Percentiles rank a stretch among this genome's conserved stretches.
phyloP scores from a whole-genome alignment of 148 eudicot genomes.

The Hydrangea macrophylla region DNA sequence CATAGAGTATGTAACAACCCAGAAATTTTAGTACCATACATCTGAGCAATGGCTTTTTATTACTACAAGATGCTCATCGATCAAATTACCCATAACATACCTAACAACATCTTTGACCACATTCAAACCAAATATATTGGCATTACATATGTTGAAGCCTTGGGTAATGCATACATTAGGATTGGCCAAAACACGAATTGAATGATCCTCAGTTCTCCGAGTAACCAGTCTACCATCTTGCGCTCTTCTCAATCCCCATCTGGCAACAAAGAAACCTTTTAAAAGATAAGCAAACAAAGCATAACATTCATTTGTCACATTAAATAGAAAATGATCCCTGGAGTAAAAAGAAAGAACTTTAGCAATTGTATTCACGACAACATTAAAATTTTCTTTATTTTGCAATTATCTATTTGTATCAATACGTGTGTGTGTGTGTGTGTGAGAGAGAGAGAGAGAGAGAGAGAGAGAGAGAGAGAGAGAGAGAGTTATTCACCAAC shows the following conservation, averaged over 20 bases:
- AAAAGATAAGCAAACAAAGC: background rate
- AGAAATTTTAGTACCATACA: background rate
- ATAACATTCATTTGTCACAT: no score
- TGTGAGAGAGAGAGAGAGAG: no score
- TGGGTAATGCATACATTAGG: constrained; percentile 52
- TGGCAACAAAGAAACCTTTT: constrained; percentile 12
- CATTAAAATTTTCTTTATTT: no score
- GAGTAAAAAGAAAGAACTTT: no score
- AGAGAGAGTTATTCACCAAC: no score
- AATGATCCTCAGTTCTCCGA: constrained; percentile 32
- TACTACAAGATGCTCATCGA: background rate
- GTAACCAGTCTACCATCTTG: constrained; percentile 21
- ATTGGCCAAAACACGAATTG: constrained; percentile 46
- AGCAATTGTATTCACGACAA: no score
- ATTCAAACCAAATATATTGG: constrained; percentile 48
- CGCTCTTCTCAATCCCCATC: constrained; percentile 39
- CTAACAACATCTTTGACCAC: constrained; percentile 35
- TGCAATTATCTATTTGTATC: no score
- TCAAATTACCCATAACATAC: constrained; percentile 24
- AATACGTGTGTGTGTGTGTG: no score
- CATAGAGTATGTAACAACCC: background rate
- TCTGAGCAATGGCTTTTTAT: background rate
- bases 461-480: no score
- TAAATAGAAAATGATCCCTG: no score
- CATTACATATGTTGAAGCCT: constrained; percentile 40